Conservation (phyloP, 1,139 yeast genomes). For the Meyerozyma athensensis region DNA sequence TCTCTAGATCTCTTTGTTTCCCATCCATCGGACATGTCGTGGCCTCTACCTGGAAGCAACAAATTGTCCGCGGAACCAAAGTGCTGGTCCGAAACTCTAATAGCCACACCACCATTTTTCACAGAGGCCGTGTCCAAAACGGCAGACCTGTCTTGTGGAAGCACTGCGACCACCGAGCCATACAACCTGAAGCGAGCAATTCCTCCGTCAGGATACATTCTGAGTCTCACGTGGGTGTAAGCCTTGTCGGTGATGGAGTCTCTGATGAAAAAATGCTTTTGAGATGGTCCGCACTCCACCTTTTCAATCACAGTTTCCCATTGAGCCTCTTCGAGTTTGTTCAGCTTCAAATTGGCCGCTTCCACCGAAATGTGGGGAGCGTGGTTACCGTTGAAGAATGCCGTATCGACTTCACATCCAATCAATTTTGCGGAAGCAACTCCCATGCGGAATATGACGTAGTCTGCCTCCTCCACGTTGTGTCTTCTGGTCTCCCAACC, state of each 20-base stretch:
- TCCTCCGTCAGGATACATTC: conserved; percentile 97
- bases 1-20: conserved; percentile 88
- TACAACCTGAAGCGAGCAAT: conserved; percentile 89
- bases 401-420: conserved; percentile 89
- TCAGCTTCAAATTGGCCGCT: conserved; percentile 45
- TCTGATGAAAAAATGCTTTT: conserved; percentile 75
- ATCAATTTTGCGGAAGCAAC: conserved; percentile 74
- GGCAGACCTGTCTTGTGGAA: conserved; percentile 41
- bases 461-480: conserved; percentile 76
- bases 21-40: conserved; percentile 98
- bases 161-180: conserved; percentile 71
- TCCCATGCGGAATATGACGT: conserved; percentile 79
- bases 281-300: conserved; percentile 82
- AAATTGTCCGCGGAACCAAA: conserved; percentile 88
- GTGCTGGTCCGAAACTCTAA: conserved; percentile 82
- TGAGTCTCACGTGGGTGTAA: conserved; percentile 76
- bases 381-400: conserved; percentile 90
- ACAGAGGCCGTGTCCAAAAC: conserved; percentile 77
- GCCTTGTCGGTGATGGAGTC: conserved; percentile 50
- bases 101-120: conserved; percentile 83
- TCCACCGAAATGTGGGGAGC: conserved; percentile 89
- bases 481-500: conserved; percentile 99
- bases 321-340: conserved; percentile 26
- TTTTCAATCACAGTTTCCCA: conserved; percentile 74
- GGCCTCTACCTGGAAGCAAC: conserved; percentile 88